A percentile compares a stretch with the other conserved stretches of the same genome.
phyloP scores from a whole-genome alignment of 139 green algal genomes.

The Chlamydomonas sp. region DNA sequence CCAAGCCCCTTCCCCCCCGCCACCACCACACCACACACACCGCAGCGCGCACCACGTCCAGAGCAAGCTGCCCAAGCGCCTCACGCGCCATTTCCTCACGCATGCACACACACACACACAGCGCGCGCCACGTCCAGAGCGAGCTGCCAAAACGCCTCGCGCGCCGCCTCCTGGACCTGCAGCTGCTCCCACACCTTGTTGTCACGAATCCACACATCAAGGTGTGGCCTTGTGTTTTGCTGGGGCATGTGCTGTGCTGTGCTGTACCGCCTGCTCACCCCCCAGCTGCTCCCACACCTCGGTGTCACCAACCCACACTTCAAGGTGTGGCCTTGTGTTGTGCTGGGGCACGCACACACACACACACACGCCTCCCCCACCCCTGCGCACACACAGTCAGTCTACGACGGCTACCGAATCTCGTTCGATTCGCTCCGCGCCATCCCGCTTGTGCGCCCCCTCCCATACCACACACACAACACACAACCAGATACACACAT shows the following conservation, averaged over 20 bases:
- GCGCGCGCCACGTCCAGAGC: constrained; percentile 8
- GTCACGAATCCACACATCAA: constrained; percentile 15
- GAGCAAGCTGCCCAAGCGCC: constrained; percentile 4
- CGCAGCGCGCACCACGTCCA: constrained; percentile 7
- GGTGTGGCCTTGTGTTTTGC: neutral
- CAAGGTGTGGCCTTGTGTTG: no score
- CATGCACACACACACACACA: neutral
- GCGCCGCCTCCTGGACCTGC: constrained; percentile 7
- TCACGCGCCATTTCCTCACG: neutral
- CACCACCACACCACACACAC: neutral
- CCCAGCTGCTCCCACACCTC: constrained; percentile 19
- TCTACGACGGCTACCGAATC: constrained; percentile 74
- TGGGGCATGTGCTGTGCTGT: neutral
- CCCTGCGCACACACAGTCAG: no score
- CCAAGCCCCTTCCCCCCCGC: neutral
- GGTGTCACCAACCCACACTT: constrained; percentile 90
- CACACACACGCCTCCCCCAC: no score
- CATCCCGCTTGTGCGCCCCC: constrained; percentile 31
- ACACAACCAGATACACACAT: no score
- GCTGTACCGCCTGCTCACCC: neutral
- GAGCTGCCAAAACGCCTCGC: constrained; percentile 6
- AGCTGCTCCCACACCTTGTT: constrained; percentile 7
- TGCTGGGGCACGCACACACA: no score
- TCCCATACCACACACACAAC: constrained; percentile 69
- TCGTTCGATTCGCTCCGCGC: constrained; percentile 61